Evolutionary conservation across 2,329 filamentous ascomycete species (phyloP).

Genomic region (Trichoderma simmonsii): DNA sequence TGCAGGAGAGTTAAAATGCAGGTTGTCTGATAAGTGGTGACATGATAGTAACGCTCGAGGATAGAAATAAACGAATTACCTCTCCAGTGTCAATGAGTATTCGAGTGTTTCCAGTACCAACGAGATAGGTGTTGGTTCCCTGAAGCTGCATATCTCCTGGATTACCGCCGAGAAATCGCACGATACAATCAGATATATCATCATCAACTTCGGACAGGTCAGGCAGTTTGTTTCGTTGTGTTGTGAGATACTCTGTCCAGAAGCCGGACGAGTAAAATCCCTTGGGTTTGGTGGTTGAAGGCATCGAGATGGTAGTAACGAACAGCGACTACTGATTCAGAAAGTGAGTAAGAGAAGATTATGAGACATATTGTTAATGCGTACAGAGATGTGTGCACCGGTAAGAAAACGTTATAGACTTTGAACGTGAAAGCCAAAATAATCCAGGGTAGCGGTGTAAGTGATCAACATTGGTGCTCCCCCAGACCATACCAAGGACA

Average conservation of each 20-base stretch:
- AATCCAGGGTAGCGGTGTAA: background rate
- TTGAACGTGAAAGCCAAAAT: background rate
- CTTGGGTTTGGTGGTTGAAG: background rate
- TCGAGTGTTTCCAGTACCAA: slow-evolving; percentile 4
- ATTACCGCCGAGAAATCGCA: background rate
- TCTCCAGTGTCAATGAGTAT: slow-evolving; percentile 12
- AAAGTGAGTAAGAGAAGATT: background rate
- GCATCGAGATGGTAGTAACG: background rate
- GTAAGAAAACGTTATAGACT: background rate
- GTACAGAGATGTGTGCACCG: background rate
- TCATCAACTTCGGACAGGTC: background rate
- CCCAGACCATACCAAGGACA: background rate
- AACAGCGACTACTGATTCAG: background rate
- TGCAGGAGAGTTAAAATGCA: background rate
- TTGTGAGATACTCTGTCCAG: background rate
- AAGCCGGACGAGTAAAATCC: background rate
- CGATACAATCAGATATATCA: background rate
- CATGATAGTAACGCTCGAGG: background rate
- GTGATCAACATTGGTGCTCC: background rate
- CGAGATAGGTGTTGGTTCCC: slow-evolving; percentile 17
- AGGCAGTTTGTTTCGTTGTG: background rate
- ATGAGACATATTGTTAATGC: background rate
- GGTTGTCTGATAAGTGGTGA: background rate
- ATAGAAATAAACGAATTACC: background rate
- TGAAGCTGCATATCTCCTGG: slow-evolving; percentile 1